Base-by-base conservation (phyloP, 192 early-diverging fungal species). In the Mortierella antarctica region DNA sequence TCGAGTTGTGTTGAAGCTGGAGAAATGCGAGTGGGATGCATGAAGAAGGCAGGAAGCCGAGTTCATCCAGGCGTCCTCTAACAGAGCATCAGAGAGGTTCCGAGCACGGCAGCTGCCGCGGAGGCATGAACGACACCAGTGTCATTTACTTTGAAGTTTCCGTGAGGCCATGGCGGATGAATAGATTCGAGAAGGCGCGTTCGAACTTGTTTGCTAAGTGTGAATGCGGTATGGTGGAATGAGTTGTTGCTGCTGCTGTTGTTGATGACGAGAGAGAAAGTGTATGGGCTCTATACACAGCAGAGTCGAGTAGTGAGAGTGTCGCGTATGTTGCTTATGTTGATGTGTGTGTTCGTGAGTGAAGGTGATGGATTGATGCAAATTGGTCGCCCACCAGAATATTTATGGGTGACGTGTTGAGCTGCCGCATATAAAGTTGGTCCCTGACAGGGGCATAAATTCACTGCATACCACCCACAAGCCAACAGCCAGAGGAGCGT, bases 61-160 rank as follows among this genome's bases (percentile, higher is more conserved):
- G 56, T 54, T 57, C 56, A 57, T 31, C 21, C 56, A 14, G 20
- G 23, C 56, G 56, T 57, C 56, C 23, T 11, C 21, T 40, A 2
- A 40, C 31, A n/a, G 15, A 15, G 21, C 9, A 9, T 39, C 14
- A 14, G 23, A 57, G 41, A 15, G 31, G 20, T 39, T 21, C 31
- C 11, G 21, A 57, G 56, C 23, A 11, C 21, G 56, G 21, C 21
- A 21, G 56, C 56, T 11, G 21, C 14, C 1, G 56, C 14, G 6
- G 10, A 10, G 21, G 11, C 10, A 57, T 11, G 56, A 57, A 20
- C 14, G 21, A 20, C 10, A 57, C 14, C 21, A 57, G 21, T 57
- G 20, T 20, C 14, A 57, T 11, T 80, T 80, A 80, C 77, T 80
- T 62, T 80, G 77, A 39, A 80, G 70, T 80, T 80, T 80, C 77